Evolutionary conservation across 164 flowering plant species (phyloP).

Genomic region (Stephania cephalantha): DNA sequence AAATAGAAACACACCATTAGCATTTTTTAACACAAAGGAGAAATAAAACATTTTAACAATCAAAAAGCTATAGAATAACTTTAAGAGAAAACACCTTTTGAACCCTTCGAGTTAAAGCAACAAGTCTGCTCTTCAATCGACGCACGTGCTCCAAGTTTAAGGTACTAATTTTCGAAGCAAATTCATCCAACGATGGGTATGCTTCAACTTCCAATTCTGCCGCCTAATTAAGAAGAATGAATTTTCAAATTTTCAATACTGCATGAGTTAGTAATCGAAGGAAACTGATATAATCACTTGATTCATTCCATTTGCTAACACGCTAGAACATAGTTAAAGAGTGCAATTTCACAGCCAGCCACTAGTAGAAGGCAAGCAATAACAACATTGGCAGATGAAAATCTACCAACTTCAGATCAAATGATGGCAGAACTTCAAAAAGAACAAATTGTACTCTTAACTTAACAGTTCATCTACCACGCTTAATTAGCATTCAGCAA

Average conservation of each 20-base stretch:
- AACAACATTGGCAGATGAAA: neutral
- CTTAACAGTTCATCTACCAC: neutral
- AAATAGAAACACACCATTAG: neutral
- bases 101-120: constrained; percentile 44
- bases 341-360: neutral
- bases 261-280: neutral
- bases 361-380: neutral
- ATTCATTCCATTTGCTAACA: neutral
- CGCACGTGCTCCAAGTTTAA: constrained; percentile 43
- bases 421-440: neutral
- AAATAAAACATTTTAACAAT: neutral
- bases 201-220: constrained; percentile 39
- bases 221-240: constrained; percentile 17
- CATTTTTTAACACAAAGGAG: neutral
- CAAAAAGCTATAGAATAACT: neutral
- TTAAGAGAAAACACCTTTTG: constrained; percentile 33
- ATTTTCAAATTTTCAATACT: neutral
- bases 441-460: neutral
- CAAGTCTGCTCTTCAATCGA: constrained; percentile 46
- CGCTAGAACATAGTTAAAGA: neutral
- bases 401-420: neutral
- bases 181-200: constrained; percentile 40
- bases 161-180: constrained; percentile 40
- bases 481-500: neutral
- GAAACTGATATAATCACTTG: neutral